phyloP scores from a whole-genome alignment of 176 grass and related monocot genomes.

The Elaeis guineensis region DNA sequence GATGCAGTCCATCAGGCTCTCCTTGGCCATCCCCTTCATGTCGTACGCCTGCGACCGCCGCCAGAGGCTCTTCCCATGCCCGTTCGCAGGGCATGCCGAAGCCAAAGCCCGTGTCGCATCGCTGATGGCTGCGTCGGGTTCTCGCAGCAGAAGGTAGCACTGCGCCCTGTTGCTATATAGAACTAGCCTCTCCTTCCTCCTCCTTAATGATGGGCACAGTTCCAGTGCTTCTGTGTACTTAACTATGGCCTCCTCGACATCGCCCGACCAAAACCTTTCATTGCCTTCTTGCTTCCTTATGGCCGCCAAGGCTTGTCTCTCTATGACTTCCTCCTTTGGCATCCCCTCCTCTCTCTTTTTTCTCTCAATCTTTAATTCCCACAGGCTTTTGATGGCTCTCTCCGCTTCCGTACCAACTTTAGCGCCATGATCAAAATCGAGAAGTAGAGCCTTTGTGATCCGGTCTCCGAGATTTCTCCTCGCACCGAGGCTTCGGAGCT shows the following conservation, averaged over 20 bases:
- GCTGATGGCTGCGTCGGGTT: slow-evolving; percentile 56
- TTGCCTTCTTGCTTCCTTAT: slow-evolving; percentile 75
- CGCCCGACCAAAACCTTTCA: slow-evolving; percentile 32
- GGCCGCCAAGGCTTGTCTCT: slow-evolving; percentile 28
- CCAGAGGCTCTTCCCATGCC: slow-evolving; percentile 76
- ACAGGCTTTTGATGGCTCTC: slow-evolving; percentile 28
- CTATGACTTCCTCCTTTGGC: slow-evolving; percentile 25
- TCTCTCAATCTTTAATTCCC: slow-evolving; percentile 42
- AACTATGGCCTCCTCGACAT: slow-evolving; percentile 46
- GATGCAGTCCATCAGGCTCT: slow-evolving; percentile 88
- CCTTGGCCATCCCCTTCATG: slow-evolving; percentile 92
- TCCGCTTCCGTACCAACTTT: slow-evolving; percentile 24
- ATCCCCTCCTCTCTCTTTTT: slow-evolving; percentile 40
- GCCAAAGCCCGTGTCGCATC: slow-evolving; percentile 82
- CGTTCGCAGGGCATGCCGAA: slow-evolving; percentile 47
- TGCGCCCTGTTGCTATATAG: slow-evolving; percentile 85
- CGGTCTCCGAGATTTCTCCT: slow-evolving; percentile 47
- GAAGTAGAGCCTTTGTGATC: slow-evolving; percentile 49
- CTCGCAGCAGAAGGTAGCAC: slow-evolving; percentile 34
- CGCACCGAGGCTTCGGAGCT: slow-evolving; percentile 52
- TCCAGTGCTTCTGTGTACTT: slow-evolving; percentile 58
- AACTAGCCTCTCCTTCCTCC: slow-evolving; percentile 47
- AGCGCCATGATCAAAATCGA: slow-evolving; percentile 1
- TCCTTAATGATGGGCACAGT: slow-evolving; percentile 42
- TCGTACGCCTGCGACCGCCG: slow-evolving; percentile 74